Evolutionary conservation across 1,284 basidiomycete genomes (phyloP).

Genomic region (Bjerkandera adusta): DNA sequence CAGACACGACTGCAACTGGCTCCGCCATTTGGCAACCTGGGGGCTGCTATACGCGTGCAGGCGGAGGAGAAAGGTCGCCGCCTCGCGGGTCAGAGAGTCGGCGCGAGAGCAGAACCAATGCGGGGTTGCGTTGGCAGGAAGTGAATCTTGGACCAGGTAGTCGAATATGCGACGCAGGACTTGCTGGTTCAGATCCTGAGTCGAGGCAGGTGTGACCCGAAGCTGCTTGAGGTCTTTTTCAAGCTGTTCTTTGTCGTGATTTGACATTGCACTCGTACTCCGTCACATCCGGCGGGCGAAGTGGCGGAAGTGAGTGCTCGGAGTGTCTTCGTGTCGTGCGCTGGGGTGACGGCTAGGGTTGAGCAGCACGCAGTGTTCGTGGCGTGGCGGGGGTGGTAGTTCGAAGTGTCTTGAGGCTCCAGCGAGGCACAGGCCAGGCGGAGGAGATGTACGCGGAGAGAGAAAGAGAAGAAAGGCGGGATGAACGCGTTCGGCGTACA

Average conservation of each 20-base stretch:
- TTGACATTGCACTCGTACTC: too few relatives aligned
- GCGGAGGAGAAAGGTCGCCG: conserved; percentile 77
- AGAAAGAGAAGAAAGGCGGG: neutral
- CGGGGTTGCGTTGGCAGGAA: conserved; percentile 35
- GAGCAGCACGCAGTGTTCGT: neutral
- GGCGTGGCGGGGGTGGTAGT: neutral
- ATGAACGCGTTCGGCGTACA: neutral
- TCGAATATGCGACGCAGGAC: conserved; percentile 52
- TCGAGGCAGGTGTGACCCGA: neutral
- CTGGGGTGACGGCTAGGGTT: conserved; percentile 25
- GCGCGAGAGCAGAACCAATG: conserved; percentile 78
- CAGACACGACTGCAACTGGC: conserved; percentile 53
- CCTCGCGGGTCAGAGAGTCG: conserved; percentile 46
- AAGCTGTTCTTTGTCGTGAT: neutral
- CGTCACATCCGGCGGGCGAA: too few relatives aligned
- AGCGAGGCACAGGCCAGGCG: neutral
- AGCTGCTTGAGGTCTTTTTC: conserved; percentile 4
- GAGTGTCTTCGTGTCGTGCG: too few relatives aligned
- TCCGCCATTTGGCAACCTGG: conserved; percentile 62
- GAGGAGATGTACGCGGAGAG: neutral
- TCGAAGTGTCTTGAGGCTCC: neutral
- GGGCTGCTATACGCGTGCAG: conserved; percentile 74
- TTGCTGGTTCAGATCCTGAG: conserved; percentile 31
- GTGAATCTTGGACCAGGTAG: conserved; percentile 50
- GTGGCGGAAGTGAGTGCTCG: neutral